Evolutionary conservation across 164 flowering plant genomes (phyloP), one percentile per base, ranked within the genome.

Genomic region (Nymphaea thermarum): DNA sequence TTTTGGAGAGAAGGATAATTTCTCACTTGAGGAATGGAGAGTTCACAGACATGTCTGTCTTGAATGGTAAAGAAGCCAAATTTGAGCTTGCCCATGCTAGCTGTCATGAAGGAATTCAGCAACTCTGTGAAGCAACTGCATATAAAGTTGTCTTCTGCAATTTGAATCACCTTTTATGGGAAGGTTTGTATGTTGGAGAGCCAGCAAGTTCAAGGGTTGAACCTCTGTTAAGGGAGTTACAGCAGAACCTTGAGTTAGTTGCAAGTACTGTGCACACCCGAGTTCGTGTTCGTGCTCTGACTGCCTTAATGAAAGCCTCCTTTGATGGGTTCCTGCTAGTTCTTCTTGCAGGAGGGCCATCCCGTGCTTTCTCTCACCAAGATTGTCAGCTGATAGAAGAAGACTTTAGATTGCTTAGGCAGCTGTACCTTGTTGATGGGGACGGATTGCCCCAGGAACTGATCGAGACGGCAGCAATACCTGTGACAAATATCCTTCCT

Each of bases 381-480:
- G 97, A 90, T 77, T 85, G 80, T 57, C 77, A 70, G 55, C 67
- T 84, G 6, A 75, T 93, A 66, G 89, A 84, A 67, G 96, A 93
- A 70, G 98, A 90, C 76, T 87, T 93, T 59, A 80, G 79, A 79
- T 71, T 76, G 65, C 86, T 93, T 4, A 77, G 47, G 15, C 90
- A 86, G 43, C 74, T 93, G 4, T 93, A 79, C 76, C 85, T 95
- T 86, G 80, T 93, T 18, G 82, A 85, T 68, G 97, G 97, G 4
- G 98, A 90, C 78, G 98, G 98, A 45, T 72, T 93, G 72, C 91
- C 97, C 0, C 68, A 72, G 44, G 98, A 93, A n/a, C 66, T 89
- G 64, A 87, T 93, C 2, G 88, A 84, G 6, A 89, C 79, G 76
- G 70, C 59, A n/a, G 84, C 98, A 43, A 68, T 66, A n/a, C 73